A percentile compares a stretch with the other conserved stretches of the same genome.
Evolutionary conservation across 192 early-diverging fungal species (phyloP).

Genomic region (Umbelopsis isabellina): DNA sequence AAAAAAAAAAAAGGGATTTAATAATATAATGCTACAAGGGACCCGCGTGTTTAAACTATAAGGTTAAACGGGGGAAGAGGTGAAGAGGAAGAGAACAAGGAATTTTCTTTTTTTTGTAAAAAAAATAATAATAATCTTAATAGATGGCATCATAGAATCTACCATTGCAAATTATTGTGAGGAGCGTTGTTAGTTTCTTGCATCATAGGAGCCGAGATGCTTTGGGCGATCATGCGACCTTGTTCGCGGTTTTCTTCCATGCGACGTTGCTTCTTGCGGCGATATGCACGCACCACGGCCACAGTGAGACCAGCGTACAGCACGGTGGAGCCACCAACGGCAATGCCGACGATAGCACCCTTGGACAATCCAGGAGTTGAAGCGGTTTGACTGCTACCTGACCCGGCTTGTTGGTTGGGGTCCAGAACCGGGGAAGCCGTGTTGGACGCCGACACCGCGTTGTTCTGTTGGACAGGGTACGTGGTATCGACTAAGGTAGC

Average conservation of each 20-base stretch:
- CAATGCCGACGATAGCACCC: conserved; percentile 39
- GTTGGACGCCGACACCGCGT: not conserved
- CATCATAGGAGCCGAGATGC: conserved; percentile 40
- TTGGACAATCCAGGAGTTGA: conserved; percentile 24
- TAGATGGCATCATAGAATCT: not conserved
- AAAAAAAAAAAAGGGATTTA: not conserved
- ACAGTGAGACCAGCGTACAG: conserved; percentile 42
- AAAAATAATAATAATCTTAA: not conserved
- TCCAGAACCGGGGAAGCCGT: conserved; percentile 7
- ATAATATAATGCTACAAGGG: conserved; percentile 17
- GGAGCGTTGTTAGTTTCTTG: conserved; percentile 21
- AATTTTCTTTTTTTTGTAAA: not conserved
- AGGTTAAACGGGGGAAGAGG: not conserved
- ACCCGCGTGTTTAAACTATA: not conserved
- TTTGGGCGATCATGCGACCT: conserved; percentile 29
- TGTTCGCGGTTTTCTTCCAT: conserved; percentile 23
- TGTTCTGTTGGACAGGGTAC: conserved; percentile 21
- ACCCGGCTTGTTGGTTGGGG: not conserved
- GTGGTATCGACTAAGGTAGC: conserved; percentile 28
- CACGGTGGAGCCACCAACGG: conserved; percentile 35
- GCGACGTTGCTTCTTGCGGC: conserved; percentile 15
- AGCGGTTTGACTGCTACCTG: not conserved
- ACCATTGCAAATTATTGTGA: conserved; percentile 1
- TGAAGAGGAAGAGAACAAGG: not conserved
- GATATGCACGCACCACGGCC: conserved; percentile 31